Evolutionary conservation across 2,329 filamentous ascomycete species (phyloP).

Genomic region (Colletotrichum simmondsii): DNA sequence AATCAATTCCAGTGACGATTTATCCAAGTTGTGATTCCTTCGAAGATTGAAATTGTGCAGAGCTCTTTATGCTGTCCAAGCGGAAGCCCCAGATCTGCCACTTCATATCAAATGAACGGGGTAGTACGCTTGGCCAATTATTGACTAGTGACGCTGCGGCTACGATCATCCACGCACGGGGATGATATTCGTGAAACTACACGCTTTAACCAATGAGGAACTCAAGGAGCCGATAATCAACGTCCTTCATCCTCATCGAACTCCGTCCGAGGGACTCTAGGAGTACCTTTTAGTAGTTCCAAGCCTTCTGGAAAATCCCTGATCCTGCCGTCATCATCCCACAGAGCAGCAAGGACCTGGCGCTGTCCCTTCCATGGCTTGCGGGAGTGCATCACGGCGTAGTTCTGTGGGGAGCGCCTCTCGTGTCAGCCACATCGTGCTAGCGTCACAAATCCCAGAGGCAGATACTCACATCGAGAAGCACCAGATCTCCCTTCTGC

Average conservation of each 20-base stretch:
- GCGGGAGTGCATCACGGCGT: constrained; percentile 46
- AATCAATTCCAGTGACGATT: background rate
- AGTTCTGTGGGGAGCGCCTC: constrained; percentile 40
- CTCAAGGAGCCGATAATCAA: background rate
- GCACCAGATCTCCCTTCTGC: constrained; percentile 43
- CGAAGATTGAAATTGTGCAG: background rate
- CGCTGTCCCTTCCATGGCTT: constrained; percentile 44
- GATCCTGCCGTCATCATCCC: constrained; percentile 42
- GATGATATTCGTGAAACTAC: background rate
- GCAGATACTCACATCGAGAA: constrained; percentile 42
- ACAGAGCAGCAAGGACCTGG: constrained; percentile 45
- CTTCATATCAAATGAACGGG: background rate
- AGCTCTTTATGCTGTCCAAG: background rate
- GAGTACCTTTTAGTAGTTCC: constrained; percentile 33
- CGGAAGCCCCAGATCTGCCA: background rate
- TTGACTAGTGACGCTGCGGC: background rate
- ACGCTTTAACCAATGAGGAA: background rate
- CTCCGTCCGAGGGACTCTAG: constrained; percentile 15
- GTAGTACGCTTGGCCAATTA: background rate
- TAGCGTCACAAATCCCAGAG: background rate
- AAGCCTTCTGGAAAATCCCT: constrained; percentile 40
- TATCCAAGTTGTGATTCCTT: background rate
- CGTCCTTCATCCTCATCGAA: background rate
- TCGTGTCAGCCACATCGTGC: constrained; percentile 18
- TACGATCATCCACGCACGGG: background rate